Evolutionary conservation across 768 basidiomycete species (phyloP).

Genomic region (Xerocomus potaroensis): DNA sequence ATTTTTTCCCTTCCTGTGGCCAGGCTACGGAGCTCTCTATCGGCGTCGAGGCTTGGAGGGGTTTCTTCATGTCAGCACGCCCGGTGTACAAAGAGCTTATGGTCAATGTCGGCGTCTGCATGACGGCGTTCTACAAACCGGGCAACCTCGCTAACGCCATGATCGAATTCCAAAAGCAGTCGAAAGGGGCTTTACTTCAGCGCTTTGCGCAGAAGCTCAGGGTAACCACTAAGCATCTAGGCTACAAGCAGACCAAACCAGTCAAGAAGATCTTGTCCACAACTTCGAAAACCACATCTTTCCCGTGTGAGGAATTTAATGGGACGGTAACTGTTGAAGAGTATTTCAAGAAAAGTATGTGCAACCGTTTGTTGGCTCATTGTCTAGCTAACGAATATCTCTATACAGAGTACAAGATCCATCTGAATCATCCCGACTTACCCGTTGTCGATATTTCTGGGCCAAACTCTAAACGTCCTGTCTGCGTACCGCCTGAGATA

Average conservation of each 20-base stretch:
- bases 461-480: slow-evolving; percentile 24
- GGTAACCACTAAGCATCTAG: slow-evolving; percentile 53
- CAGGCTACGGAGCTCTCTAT: slow-evolving; percentile 26
- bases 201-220: slow-evolving; percentile 51
- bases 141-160: slow-evolving; percentile 64
- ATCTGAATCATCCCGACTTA: slow-evolving; percentile 44
- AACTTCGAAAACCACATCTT: slow-evolving; percentile 45
- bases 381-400: slow-evolving; percentile 5
- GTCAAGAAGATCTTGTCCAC: slow-evolving; percentile 36
- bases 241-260: slow-evolving; percentile 48
- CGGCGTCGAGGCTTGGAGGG: slow-evolving; percentile 43
- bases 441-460: slow-evolving; percentile 55
- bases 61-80: slow-evolving; percentile 49
- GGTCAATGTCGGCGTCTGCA: slow-evolving; percentile 53
- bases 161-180: slow-evolving; percentile 39
- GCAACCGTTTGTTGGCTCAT: background rate
- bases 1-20: slow-evolving; percentile 41
- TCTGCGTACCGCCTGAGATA: slow-evolving; percentile 62
- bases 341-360: slow-evolving; percentile 61
- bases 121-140: slow-evolving; percentile 52
- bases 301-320: slow-evolving; percentile 55
- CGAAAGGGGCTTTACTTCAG: slow-evolving; percentile 42
- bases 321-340: slow-evolving; percentile 52
- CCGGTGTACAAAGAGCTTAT: slow-evolving; percentile 46
- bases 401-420: slow-evolving; percentile 55